Percentiles rank a stretch among this genome's conserved stretches.
Evolutionary conservation across 495 filamentous ascomycete genomes (phyloP).

Genomic region (Xylaria intraflava): DNA sequence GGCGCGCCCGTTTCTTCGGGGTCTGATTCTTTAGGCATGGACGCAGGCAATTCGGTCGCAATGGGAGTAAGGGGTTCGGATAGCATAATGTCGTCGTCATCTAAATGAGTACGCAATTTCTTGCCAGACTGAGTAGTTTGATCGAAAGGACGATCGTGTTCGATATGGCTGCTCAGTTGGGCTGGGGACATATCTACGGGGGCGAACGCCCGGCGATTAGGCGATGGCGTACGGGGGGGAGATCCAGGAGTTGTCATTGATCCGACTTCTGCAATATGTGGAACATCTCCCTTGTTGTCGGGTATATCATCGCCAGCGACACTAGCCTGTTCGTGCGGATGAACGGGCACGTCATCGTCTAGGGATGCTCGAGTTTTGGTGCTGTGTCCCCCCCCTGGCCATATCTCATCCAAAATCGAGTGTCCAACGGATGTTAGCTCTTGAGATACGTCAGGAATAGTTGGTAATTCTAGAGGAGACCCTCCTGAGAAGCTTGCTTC

Average conservation of each 20-base stretch:
- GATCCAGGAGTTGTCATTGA: background rate
- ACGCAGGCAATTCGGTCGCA: background rate
- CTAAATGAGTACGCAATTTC: constrained; percentile 28
- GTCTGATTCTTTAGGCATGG: background rate
- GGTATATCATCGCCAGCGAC: background rate
- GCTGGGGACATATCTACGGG: constrained; percentile 26
- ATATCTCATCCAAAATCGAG: constrained; percentile 25
- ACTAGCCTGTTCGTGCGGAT: constrained; percentile 14
- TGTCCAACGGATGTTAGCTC: constrained; percentile 27
- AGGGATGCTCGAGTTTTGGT: constrained; percentile 15
- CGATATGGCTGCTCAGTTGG: constrained; percentile 30
- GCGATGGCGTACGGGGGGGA: constrained; percentile 17
- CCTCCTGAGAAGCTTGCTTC: constrained; percentile 13
- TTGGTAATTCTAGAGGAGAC: background rate
- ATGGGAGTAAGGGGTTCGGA: constrained; percentile 6
- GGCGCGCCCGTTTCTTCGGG: background rate
- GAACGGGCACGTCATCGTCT: constrained; percentile 12
- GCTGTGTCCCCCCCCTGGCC: constrained; percentile 19
- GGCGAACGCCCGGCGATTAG: constrained; percentile 1
- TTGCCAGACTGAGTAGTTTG: constrained; percentile 29
- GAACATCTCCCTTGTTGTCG: constrained; percentile 8
- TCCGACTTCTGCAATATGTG: background rate
- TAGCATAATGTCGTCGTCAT: constrained; percentile 15
- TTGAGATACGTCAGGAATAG: constrained; percentile 15
- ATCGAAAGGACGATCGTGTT: constrained; percentile 36